phyloP scores from a whole-genome alignment of 1,284 basidiomycete genomes.

The Moesziomyces sp. region DNA sequence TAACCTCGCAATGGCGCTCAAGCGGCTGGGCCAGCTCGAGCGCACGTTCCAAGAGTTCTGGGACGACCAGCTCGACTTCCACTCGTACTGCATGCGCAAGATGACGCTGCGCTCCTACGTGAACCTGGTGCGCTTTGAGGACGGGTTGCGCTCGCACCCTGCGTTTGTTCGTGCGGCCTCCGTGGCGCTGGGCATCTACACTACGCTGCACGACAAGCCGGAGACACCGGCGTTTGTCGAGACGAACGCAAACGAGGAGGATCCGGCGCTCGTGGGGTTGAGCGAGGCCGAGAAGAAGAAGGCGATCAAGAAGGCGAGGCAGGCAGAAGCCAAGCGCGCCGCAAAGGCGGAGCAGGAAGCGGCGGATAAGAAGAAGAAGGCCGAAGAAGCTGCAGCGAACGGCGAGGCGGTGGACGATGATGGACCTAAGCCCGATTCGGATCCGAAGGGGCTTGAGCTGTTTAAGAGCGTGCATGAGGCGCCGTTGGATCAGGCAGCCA shows the following conservation, averaged over 20 bases:
- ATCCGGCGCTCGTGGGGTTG: slow-evolving; percentile 13
- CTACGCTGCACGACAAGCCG: slow-evolving; percentile 66
- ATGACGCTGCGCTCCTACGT: slow-evolving; percentile 87
- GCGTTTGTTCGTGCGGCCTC: slow-evolving; percentile 81
- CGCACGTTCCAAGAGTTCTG: slow-evolving; percentile 89
- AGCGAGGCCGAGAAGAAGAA: slow-evolving; percentile 41
- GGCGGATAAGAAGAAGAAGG: slow-evolving; percentile 30
- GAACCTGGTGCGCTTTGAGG: slow-evolving; percentile 83
- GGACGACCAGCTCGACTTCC: slow-evolving; percentile 98
- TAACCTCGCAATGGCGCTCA: slow-evolving; percentile 83
- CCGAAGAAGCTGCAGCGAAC: slow-evolving; percentile 37
- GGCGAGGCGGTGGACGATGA: slow-evolving; percentile 78
- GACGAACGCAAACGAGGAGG: slow-evolving; percentile 54
- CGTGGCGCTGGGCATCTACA: slow-evolving; percentile 78
- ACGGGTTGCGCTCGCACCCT: slow-evolving; percentile 79
- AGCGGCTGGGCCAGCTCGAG: slow-evolving; percentile 82
- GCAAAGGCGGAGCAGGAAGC: slow-evolving; percentile 37
- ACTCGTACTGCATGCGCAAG: slow-evolving; percentile 90
- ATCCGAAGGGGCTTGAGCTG: slow-evolving; percentile 56
- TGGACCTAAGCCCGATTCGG: slow-evolving; percentile 71
- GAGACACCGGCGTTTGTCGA: slow-evolving; percentile 62
- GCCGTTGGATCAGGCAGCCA: slow-evolving; percentile 81
- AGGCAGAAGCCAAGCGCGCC: slow-evolving; percentile 30
- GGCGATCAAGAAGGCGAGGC: slow-evolving; percentile 36
- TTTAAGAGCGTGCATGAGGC: slow-evolving; percentile 21